Conservation (phyloP, 106 monocot species). For the Allium fistulosum region DNA sequence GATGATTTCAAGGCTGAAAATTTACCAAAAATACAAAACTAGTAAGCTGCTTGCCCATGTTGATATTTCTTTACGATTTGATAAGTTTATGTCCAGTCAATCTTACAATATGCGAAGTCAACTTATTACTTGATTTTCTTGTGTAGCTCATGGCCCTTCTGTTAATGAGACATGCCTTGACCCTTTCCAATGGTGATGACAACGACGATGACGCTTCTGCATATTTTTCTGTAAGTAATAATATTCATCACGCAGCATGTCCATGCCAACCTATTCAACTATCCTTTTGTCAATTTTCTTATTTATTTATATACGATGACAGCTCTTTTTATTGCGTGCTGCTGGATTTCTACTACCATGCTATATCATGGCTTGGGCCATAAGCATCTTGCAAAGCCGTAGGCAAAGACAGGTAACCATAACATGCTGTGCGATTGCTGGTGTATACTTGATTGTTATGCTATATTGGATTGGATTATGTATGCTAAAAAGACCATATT, state of each 20-base stretch:
- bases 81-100: too few relatives aligned
- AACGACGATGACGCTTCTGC: slow-evolving; percentile 78
- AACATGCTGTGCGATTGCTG: too few relatives aligned
- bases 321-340: slow-evolving; percentile 74
- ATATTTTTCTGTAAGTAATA: slow-evolving; percentile 64
- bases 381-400: slow-evolving; percentile 61
- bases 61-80: too few relatives aligned
- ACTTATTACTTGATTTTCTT: neutral
- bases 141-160: slow-evolving; percentile 84
- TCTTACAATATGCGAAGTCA: too few relatives aligned
- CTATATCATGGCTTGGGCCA: slow-evolving; percentile 87
- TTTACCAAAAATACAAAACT: too few relatives aligned
- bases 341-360: slow-evolving; percentile 86
- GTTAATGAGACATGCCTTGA: slow-evolving; percentile 73
- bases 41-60: too few relatives aligned
- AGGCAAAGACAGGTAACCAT: slow-evolving; percentile 60
- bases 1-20: too few relatives aligned
- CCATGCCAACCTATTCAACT: too few relatives aligned
- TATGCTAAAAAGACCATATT: too few relatives aligned
- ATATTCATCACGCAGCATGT: neutral
- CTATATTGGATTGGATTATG: too few relatives aligned
- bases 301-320: slow-evolving; percentile 4
- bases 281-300: too few relatives aligned
- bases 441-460: too few relatives aligned
- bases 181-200: slow-evolving; percentile 47